phyloP scores from a whole-genome alignment of 2,329 filamentous ascomycete species.

The Curvularia hawaiiensis region DNA sequence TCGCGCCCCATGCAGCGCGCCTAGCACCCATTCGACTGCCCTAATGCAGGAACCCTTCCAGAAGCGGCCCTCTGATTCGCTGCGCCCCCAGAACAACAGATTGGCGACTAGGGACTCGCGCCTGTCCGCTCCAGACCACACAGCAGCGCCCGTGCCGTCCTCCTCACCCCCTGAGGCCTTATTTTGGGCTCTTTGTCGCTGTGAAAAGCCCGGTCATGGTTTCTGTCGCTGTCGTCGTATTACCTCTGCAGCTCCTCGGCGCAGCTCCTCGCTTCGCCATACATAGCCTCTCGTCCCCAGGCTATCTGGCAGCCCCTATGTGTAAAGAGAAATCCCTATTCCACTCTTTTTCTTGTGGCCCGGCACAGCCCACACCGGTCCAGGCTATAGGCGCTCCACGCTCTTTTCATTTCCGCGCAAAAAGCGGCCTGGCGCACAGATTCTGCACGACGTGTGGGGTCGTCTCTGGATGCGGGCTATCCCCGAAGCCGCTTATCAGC shows the following conservation, averaged over 20 bases:
- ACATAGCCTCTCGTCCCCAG: background rate
- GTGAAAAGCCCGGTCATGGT: background rate
- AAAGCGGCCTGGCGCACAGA: conserved; percentile 35
- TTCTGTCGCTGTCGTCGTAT: background rate
- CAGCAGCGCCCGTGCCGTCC: conserved; percentile 25
- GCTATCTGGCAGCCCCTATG: background rate
- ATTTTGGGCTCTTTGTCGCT: background rate
- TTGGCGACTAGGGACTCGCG: conserved; percentile 23
- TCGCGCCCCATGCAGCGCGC: conserved; percentile 13
- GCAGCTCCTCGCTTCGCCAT: conserved; percentile 6
- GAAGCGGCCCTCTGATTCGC: conserved; percentile 25
- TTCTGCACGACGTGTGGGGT: conserved; percentile 32
- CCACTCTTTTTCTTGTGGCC: conserved; percentile 19
- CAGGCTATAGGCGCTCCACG: conserved; percentile 26
- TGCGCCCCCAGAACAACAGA: conserved; percentile 16
- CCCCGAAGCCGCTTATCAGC: conserved; percentile 15
- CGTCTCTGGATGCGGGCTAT: conserved; percentile 22
- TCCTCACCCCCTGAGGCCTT: conserved; percentile 25
- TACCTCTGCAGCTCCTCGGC: conserved; percentile 1
- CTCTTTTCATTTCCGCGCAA: conserved; percentile 39
- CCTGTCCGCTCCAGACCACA: conserved; percentile 20
- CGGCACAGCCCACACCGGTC: conserved; percentile 22
- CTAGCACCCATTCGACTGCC: conserved; percentile 7
- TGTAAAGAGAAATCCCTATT: conserved; percentile 5
- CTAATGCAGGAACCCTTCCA: conserved; percentile 33